Evolutionary conservation across 768 basidiomycete genomes (phyloP), one percentile per base, ranked within the genome.

Genomic region (Leccinum uliginosum): DNA sequence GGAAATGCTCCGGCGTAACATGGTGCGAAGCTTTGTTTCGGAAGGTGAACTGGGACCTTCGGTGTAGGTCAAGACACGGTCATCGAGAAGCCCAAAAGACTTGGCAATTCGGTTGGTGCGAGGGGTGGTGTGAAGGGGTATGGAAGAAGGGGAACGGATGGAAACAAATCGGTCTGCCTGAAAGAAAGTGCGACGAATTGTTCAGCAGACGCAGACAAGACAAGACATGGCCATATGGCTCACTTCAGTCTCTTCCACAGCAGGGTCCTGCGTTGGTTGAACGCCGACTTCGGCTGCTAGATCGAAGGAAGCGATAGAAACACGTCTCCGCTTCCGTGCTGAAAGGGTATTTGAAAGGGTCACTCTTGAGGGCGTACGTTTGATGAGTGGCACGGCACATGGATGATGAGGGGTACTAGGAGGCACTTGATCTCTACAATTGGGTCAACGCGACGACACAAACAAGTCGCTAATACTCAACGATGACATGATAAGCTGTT

Each of bases 21-120:
- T 75, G 19, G 72, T 65, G 47, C 79, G 73, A 51, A 82, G 76
- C 32, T 74, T 76, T 45, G 71, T 69, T 24, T 79, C 75, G 6
- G 73, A 68, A 23, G 68, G 56, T 5, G 66, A 62, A 48, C 63
- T 61, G 2, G 71, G 54, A 1, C 72, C 71, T 34, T 83, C 80
- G 40, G 75, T 73, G 66, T 76, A 86, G 48, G 74, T 80, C 53
- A 87, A 71, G 29, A 87, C 65, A 19, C 79, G 77, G 57, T 82
- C 82, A 60, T 81, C 81, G 8, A 79, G 61, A 35, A 87, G 75
- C 8, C 85, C 86, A 45, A 86, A 83, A 24, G 80, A 73, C 60
- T 80, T 80, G 61, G 83, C 82, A 46, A 87, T 84, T 21, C 86
- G 80, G 53, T 78, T 81, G n/a, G 86, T 84, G 17, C 86, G 81